Evolutionary conservation across 1,139 yeast genomes (phyloP).

Genomic region (Maudiozyma humilis): DNA sequence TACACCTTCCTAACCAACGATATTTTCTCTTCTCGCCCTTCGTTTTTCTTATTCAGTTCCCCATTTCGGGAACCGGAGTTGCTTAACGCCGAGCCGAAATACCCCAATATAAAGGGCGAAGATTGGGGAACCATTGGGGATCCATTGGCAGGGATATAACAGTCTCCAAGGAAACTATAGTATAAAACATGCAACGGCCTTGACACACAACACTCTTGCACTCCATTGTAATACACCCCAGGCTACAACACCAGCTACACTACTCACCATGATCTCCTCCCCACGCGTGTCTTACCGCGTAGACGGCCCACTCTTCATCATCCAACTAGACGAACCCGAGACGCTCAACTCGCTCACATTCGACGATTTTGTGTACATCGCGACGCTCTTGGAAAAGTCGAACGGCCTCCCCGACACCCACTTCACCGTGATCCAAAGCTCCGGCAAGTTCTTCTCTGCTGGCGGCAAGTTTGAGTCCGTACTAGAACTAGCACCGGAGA

Average conservation of each 20-base stretch:
- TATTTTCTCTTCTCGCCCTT: background rate
- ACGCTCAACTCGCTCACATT: conserved; percentile 62
- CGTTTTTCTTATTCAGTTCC: background rate
- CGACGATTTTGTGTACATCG: conserved; percentile 57
- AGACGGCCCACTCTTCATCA: conserved; percentile 33
- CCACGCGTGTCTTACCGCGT: conserved; percentile 8
- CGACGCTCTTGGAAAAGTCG: conserved; percentile 54
- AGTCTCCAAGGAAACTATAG: background rate
- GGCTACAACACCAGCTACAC: background rate
- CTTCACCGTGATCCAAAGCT: conserved; percentile 59
- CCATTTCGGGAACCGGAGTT: background rate
- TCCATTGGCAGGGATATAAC: background rate
- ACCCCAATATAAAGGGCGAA: background rate
- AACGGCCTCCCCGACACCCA: conserved; percentile 55
- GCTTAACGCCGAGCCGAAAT: background rate
- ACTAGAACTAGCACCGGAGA: conserved; percentile 17
- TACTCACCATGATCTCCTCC: background rate
- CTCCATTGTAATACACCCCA: background rate
- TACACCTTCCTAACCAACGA: background rate
- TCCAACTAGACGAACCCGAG: conserved; percentile 58
- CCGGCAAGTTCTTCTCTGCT: conserved; percentile 75
- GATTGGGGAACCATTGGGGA: too few relatives aligned
- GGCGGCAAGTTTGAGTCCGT: conserved; percentile 64
- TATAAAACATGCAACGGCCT: background rate
- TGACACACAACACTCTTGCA: background rate